Base-by-base conservation (phyloP, 2,329 filamentous ascomycete genomes). In the Ploettnerulaceae sp. region DNA sequence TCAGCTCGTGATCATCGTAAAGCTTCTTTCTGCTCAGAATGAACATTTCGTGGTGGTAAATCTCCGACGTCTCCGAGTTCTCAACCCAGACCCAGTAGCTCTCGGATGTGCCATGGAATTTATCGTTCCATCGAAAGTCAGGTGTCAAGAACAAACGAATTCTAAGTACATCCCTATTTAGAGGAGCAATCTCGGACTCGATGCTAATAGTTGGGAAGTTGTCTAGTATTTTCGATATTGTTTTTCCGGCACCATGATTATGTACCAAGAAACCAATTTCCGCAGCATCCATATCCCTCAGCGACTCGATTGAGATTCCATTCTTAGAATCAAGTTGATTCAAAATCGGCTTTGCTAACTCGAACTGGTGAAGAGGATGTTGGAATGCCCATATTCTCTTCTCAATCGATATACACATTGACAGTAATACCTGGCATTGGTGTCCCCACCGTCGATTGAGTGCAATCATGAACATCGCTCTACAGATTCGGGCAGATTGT, bases 1-100 rank as follows among this genome's bases (percentile, higher is more conserved):
- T 95, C 37, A 98, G 78, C 67, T 98, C 93, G 58, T 98, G 93
- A n/a, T 93, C 87, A 63, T 97, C 90, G 56, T 95, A 81, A 2
- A 98, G 74, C 72, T 95, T 96, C 66, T 81, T 87, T 53, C 89
- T 77, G 52, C 82, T 94, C 5, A 98, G 75, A 47, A 98, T 93
- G 68, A 98, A 97, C 67, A 85, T 96, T 64, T 98, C 93, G 55
- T 97, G 88, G 60, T 98, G 93, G 60, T 95, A 97, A 31, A 98
- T 97, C 66, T 97, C 90, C 0, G 89, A 90, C 0, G 90, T 96
- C 59, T 97, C 93, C 0, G 91, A 96, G 64, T 97, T 95, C 66
- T 98, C 93, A 3, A 98, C 91, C 94, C 93, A 98, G 48, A 98
- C 85, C 78, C 94, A 98, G 69, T 94, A 98, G 3, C 91, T 91